Percentiles rank a stretch among this genome's conserved stretches.
Evolutionary conservation across 352 stramenopile genomes (phyloP).

Genomic region (Phytophthora sojae): DNA sequence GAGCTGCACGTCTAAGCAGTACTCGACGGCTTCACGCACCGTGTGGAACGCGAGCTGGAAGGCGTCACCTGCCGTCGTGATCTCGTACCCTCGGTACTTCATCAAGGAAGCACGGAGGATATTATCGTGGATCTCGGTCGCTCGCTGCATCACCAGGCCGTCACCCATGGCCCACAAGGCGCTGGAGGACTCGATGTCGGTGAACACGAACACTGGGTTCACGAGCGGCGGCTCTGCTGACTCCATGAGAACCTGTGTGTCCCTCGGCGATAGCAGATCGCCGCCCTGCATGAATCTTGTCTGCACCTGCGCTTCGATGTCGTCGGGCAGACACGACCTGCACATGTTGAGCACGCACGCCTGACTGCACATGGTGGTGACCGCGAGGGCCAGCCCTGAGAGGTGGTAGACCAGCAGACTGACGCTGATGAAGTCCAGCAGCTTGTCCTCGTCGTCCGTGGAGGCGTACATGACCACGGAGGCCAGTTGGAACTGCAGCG

Average conservation of each 20-base stretch:
- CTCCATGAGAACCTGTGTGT: conserved; percentile 49
- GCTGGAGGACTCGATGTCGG: conserved; percentile 73
- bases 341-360: conserved; percentile 50
- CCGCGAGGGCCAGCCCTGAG: conserved; percentile 47
- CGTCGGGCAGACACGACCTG: conserved; percentile 46
- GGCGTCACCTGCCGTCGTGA: conserved; percentile 63
- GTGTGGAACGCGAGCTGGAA: conserved; percentile 77
- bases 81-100: conserved; percentile 70
- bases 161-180: conserved; percentile 59
- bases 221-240: conserved; percentile 50
- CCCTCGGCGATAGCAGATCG: conserved; percentile 46
- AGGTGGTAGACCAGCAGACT: conserved; percentile 53
- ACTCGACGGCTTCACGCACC: conserved; percentile 64
- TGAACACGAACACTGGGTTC: conserved; percentile 75
- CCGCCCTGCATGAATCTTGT: conserved; percentile 48
- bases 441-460: conserved; percentile 31
- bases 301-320: conserved; percentile 55
- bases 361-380: conserved; percentile 63
- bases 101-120: conserved; percentile 59
- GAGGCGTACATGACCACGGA: conserved; percentile 57
- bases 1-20: conserved; percentile 67
- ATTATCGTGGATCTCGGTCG: conserved; percentile 65
- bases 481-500: conserved; percentile 66
- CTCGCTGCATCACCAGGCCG: conserved; percentile 52
- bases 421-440: conserved; percentile 54